Evolutionary conservation across 1,284 basidiomycete genomes (phyloP).

Genomic region (Anthracocystis setariae): DNA sequence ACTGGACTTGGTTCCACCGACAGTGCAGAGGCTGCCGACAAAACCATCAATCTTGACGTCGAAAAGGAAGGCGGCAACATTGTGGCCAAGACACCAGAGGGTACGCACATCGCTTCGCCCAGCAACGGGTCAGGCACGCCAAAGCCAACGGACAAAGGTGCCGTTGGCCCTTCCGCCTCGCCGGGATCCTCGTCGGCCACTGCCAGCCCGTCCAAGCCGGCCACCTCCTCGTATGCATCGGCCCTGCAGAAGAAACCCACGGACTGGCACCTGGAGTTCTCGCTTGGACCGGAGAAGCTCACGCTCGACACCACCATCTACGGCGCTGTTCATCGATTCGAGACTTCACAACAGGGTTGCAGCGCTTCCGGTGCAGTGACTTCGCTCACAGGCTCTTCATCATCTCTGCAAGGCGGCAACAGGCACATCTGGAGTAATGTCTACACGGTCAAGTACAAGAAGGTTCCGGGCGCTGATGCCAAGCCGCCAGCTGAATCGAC

Average conservation of each 20-base stretch:
- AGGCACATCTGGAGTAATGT: conserved; percentile 85
- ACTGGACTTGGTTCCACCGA: conserved; percentile 14
- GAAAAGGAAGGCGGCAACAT: conserved; percentile 72
- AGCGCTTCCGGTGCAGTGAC: conserved; percentile 13
- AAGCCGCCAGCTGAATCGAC: conserved; percentile 30
- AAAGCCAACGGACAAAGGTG: conserved; percentile 35
- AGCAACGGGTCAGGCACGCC: conserved; percentile 67
- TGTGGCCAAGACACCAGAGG: conserved; percentile 94
- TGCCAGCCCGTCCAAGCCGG: conserved; percentile 58
- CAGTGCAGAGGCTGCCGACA: conserved; percentile 39
- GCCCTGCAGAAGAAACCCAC: conserved; percentile 88
- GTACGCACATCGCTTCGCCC: conserved; percentile 90
- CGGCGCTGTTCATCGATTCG: conserved; percentile 90
- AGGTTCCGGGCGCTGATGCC: conserved; percentile 83
- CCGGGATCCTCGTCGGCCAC: conserved; percentile 33
- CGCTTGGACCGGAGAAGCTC: conserved; percentile 84
- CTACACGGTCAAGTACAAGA: conserved; percentile 91
- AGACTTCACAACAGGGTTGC: conserved; percentile 69
- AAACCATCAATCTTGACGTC: conserved; percentile 59
- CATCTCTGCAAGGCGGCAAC: conserved; percentile 23
- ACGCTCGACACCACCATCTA: conserved; percentile 91
- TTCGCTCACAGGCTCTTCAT: conserved; percentile 4
- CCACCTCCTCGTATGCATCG: conserved; percentile 90
- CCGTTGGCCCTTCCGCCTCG: conserved; percentile 11
- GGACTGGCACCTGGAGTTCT: conserved; percentile 97